Evolutionary conservation across 495 filamentous ascomycete species (phyloP), one percentile per base, ranked within the genome.

Genomic region (Podospora australis): DNA sequence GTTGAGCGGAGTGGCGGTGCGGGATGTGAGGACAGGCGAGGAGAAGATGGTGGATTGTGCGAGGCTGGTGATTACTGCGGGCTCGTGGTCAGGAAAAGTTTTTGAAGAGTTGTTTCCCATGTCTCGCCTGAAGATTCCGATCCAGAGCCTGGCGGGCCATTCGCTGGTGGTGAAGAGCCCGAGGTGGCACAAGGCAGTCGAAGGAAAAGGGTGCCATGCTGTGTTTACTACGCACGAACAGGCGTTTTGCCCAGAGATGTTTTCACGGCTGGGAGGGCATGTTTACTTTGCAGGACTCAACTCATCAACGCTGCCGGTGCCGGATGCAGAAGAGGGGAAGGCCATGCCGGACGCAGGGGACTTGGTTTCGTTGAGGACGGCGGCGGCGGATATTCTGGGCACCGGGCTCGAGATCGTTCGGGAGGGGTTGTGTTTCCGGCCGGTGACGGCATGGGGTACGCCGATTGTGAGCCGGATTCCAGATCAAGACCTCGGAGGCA

Each of bases 281-380:
- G 79, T 90, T 11, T 90, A 88, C 57, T 66, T 92, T 50, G 85
- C 83, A 0, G 87, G 87, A 0, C 57, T 90, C 16, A 92, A 92
- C 59, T 76, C 67, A 8, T 57, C 70, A 0, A 58, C 56, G 0
- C 68, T 87, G 8, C 71, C 75, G 0, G 66, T 91, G 9, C 85
- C 85, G 1, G 59, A 64, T 39, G 36, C 52, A 4, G 50, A 75
- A 3, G 67, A 79, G 7, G 75, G 74, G 5, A 70, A 78, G 29
- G 56, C 71, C 2, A 60, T 65, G 46, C 58, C 75, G 11, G 65
- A 78, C 25, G 53, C 53, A 2, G 54, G 59, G 17, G 65, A 74
- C 21, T 71, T 88, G 13, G 60, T 66, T 2, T 65, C 56, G 55
- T 53, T 90, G 48, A 74, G 73, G 44, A 59, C 62, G 17, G 77